phyloP scores from a whole-genome alignment of 495 filamentous ascomycete species.

The Chaetomium fimeti region DNA sequence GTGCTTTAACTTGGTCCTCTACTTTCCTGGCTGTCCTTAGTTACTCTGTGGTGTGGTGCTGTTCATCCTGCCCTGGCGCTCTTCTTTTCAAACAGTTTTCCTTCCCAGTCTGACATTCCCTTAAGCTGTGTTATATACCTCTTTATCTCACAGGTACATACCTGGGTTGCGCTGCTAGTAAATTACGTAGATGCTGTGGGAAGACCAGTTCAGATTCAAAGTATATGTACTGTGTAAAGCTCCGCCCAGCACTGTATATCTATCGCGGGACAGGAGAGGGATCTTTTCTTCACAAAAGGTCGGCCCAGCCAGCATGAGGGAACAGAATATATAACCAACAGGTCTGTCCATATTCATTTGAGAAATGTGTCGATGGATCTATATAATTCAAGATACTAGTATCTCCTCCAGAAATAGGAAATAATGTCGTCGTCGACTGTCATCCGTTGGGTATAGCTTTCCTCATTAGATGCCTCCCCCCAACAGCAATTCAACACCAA shows the following conservation, averaged over 20 bases:
- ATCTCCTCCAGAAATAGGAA: conserved; percentile 7
- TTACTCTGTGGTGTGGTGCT: neutral
- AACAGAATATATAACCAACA: neutral
- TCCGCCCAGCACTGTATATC: no score
- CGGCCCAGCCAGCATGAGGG: neutral
- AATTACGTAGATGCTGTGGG: no score
- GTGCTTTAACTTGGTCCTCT: neutral
- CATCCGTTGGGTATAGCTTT: conserved; percentile 19
- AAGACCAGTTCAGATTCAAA: no score
- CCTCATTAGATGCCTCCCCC: neutral
- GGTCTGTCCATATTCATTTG: neutral
- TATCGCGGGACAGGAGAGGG: no score
- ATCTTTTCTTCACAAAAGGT: neutral
- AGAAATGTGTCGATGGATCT: neutral
- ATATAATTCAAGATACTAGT: neutral
- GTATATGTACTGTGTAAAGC: no score
- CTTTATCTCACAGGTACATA: no score
- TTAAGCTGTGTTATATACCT: no score
- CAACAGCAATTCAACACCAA: neutral
- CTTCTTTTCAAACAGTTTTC: no score
- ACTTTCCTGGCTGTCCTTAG: neutral
- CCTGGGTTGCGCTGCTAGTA: no score
- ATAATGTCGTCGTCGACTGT: conserved; percentile 17
- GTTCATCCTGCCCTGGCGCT: no score
- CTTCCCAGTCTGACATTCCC: no score